Evolutionary conservation across 345 rosid genomes (phyloP), one percentile per base, ranked within the genome.

Genomic region (Aegle marmelos): DNA sequence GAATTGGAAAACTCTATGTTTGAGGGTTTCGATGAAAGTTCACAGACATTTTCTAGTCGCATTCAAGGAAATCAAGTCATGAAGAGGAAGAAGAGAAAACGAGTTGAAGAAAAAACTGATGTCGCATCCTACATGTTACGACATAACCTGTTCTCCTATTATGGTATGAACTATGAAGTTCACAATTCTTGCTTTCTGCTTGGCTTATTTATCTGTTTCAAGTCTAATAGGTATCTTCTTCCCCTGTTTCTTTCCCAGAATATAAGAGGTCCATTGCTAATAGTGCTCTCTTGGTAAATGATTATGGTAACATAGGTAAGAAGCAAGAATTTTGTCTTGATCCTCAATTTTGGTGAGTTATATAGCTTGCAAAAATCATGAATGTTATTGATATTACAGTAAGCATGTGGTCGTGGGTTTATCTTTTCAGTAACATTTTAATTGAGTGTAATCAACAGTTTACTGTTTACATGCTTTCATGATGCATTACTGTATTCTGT

Each of bases 111-210:
- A 34, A 82, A 82, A 45, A 33, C 78, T 68, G 94, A 91, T 89
- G 63, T 86, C 37, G 76, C 89, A 70, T 81, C 88, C 8, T 87
- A 88, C 74, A 77, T 89, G 75, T 81, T 81, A n/a, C 73, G 80
- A 61, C 98, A 96, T 80, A 87, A 81, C 79, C 82, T 92, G 70
- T 94, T 92, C 79, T 92, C 97, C 9, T 94, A 88, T 86, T 72
- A 72, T 22, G 93, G 98, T 96, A 88, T 54, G 83, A 17, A 64
- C 22, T 75, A 87, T 54, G 83, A 17, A 64, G 24, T 75, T 75
- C 13, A 66, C 64, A 67, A 80, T 80, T 70, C 70, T 64, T 56
- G 64, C 72, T 66, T 80, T 24, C 28, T 68, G 11, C 56, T 27
- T n/a, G 74, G 14, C 75, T 21, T 71, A 27, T 61, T 10, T 81